Conservation (phyloP, 2,329 filamentous ascomycete species). For the Hypocreales sp. region DNA sequence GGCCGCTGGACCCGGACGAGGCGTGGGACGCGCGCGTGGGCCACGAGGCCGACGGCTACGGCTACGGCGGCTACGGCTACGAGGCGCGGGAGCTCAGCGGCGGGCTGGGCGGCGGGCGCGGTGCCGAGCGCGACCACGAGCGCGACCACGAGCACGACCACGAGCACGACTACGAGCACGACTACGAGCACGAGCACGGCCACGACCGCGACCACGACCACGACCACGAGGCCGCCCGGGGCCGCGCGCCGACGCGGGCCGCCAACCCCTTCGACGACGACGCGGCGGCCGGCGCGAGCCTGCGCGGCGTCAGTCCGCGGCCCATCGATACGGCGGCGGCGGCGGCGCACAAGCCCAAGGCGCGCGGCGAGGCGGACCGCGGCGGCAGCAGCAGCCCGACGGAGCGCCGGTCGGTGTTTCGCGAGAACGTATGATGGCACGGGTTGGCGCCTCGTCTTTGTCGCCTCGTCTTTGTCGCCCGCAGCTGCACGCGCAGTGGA, state of each 20-base stretch:
- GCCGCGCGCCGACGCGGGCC: constrained; percentile 24
- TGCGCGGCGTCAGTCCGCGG: constrained; percentile 61
- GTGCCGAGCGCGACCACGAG: constrained; percentile 19
- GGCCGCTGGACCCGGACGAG: constrained; percentile 64
- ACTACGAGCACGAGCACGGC: too few relatives aligned
- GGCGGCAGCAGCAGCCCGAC: constrained; percentile 42
- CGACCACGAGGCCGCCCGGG: constrained; percentile 19
- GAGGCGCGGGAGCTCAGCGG: constrained; percentile 61
- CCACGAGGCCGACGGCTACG: constrained; percentile 51
- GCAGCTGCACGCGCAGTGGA: too few relatives aligned
- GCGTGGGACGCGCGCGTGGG: constrained; percentile 75
- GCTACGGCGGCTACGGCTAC: constrained; percentile 38
- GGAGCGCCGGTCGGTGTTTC: constrained; percentile 54
- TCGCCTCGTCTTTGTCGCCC: too few relatives aligned
- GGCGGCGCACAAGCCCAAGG: constrained; percentile 9
- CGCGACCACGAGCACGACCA: constrained; percentile 35
- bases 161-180: too few relatives aligned
- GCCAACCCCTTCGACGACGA: constrained; percentile 59
- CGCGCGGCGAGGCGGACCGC: constrained; percentile 22
- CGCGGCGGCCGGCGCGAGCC: constrained; percentile 44
- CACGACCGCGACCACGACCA: too few relatives aligned
- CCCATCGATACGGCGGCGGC: constrained; percentile 41
- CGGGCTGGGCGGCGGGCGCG: constrained; percentile 11
- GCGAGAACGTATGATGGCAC: constrained; percentile 43
- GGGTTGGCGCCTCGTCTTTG: too few relatives aligned